phyloP scores from a whole-genome alignment of 345 rosid species.

The Gossypium herbaceum region DNA sequence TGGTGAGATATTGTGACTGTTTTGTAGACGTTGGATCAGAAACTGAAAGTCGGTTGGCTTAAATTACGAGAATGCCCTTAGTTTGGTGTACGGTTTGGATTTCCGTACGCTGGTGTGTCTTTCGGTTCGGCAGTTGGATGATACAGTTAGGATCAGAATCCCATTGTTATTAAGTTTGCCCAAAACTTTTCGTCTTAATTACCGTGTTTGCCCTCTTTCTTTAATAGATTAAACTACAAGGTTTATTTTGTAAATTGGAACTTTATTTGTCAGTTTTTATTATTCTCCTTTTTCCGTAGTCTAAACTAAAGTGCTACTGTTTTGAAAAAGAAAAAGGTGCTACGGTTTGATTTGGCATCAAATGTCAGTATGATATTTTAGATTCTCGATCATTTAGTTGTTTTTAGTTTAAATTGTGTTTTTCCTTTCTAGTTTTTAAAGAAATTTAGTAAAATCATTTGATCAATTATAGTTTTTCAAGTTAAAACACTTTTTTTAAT shows the following conservation, averaged over 20 bases:
- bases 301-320: too few species aligned
- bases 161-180: background rate
- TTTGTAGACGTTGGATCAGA: slow-evolving; percentile 13
- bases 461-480: too few species aligned
- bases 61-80: slow-evolving; percentile 2
- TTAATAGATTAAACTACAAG: background rate
- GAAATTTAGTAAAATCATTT: too few species aligned
- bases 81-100: background rate
- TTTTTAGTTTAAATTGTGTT: too few species aligned
- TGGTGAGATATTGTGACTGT: background rate
- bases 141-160: background rate
- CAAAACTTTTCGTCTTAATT: background rate
- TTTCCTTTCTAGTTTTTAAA: too few species aligned
- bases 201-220: background rate
- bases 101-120: slow-evolving; percentile 18
- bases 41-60: background rate
- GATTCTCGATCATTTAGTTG: too few species aligned
- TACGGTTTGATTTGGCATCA: too few species aligned
- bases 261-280: background rate
- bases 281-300: too few species aligned
- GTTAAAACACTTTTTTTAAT: too few species aligned
- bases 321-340: too few species aligned
- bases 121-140: background rate
- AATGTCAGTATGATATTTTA: too few species aligned
- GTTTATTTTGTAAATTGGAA: background rate